Evolutionary conservation across 805 yeast species (phyloP), one percentile per base, ranked within the genome.

Genomic region (Kurtzmaniella cleridarum): DNA sequence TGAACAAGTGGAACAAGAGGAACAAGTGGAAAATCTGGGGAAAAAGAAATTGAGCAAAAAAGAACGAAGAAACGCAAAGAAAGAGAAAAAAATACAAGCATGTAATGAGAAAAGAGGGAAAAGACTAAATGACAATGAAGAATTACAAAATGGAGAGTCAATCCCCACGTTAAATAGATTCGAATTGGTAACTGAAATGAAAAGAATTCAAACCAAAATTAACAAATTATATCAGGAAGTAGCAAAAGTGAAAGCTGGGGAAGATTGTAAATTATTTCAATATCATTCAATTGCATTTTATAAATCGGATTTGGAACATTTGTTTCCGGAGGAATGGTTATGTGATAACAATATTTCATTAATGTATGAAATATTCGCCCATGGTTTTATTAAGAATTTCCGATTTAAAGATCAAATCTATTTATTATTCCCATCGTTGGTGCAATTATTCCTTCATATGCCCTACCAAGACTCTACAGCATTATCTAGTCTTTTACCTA

Each of bases 301-400:
- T 49, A 65, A 69, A 39, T 75, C 74, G 16, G 93, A 85, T 51
- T 45, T 82, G 8, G 64, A 61, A 33, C 79, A 76, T 47, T 56
- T 84, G 12, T 61, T 67, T 36, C 79, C 81, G 14, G 84, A 75
- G 27, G 82, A 81, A 51, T 84, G 93, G 91, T 60, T 84, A 24
- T 81, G 79, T 49, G 91, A 84, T 51, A 81, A 81, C 49, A 77
- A 81, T 47, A 71, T 84, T 29, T 64, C 83, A 0, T 75, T 82
- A 39, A 58, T 81, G 14, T 84, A 70, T 55, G 88, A 81, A 51
- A 69, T 71, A 42, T 43, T 64, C 31, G 38, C 32, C 35, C 53
- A 54, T 27, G 37, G 44, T 16, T 58, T 58, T 39, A 39, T 62
- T n/a, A 43, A 49, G 11, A 31, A 27, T 7, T 53, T 53, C 32